Evolutionary conservation across 2,329 filamentous ascomycete genomes (phyloP).

Genomic region (Kalmusia sp.): DNA sequence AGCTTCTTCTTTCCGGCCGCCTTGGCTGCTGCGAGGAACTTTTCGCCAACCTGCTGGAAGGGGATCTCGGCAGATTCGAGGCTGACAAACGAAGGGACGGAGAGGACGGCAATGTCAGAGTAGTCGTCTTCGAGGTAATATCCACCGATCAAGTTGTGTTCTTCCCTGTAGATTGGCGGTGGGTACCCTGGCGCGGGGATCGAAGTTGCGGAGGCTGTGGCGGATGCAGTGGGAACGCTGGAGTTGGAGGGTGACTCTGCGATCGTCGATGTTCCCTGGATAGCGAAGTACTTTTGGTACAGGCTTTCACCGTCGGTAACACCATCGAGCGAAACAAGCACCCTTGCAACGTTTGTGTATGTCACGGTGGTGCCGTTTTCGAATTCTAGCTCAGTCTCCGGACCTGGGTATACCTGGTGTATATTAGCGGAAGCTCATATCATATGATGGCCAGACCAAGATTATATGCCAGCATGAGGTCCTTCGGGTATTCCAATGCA

Average conservation of each 20-base stretch:
- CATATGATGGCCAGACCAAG: too few relatives aligned
- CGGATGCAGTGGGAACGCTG: slow-evolving; percentile 24
- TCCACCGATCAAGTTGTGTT: slow-evolving; percentile 53
- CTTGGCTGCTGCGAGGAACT: slow-evolving; percentile 53
- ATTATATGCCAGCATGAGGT: too few relatives aligned
- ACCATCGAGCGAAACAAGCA: slow-evolving; percentile 49
- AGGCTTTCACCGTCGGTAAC: slow-evolving; percentile 52
- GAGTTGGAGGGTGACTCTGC: slow-evolving; percentile 19
- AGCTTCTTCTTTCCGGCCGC: slow-evolving; percentile 65
- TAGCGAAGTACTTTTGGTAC: slow-evolving; percentile 46
- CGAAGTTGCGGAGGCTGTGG: slow-evolving; percentile 26
- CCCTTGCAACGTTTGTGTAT: slow-evolving; percentile 53
- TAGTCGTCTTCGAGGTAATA: slow-evolving; percentile 56
- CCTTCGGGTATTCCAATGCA: too few relatives aligned
- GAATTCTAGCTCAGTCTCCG: slow-evolving; percentile 53
- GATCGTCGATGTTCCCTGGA: slow-evolving; percentile 21
- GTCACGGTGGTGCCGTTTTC: slow-evolving; percentile 52
- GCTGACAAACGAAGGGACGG: slow-evolving; percentile 52
- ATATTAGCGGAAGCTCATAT: too few relatives aligned
- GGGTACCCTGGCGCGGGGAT: slow-evolving; percentile 53
- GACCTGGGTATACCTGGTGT: slow-evolving; percentile 50
- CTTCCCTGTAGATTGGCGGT: slow-evolving; percentile 50
- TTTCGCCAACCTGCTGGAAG: slow-evolving; percentile 52
- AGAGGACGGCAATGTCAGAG: slow-evolving; percentile 55
- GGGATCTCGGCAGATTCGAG: slow-evolving; percentile 33